Evolutionary conservation across 2,329 filamentous ascomycete species (phyloP), one percentile per base, ranked within the genome.

Genomic region (Dryadomyces quercivorus): DNA sequence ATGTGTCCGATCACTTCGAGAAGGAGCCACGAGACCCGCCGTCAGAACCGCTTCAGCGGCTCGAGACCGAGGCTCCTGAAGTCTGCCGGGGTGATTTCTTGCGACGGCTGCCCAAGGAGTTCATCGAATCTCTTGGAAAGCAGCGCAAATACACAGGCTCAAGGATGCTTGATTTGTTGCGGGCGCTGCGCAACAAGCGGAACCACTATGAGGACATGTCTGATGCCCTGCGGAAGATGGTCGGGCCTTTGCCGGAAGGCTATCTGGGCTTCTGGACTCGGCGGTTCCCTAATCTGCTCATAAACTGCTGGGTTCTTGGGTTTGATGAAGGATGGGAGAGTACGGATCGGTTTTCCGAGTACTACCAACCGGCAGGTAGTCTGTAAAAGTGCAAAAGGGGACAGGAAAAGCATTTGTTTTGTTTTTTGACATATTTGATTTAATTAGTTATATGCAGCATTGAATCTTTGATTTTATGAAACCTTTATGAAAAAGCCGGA

Each of bases 171-270:
- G 93, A 98, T 69, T 75, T 98, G 21, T 72, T 98, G 20, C 80
- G 93, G 1, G 93, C 92, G 1, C 73, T 98, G 55, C 78, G 93
- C 22, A 98, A 98, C 70, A 98, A 98, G 78, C 88, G 87, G 63
- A 95, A 97, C 60, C 93, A 98, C 66, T 98, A 96, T 66, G 91
- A 95, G 64, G 93, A 98, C 67, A 92, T 98, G 88, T 79, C 87
- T 7, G 86, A 91, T 15, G 72, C 81, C 50, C 78, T 95, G 59
- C 92, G 78, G 63, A 73, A 72, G 57, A 66, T 69, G 34, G 87
- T 95, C 0, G 90, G 89, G 0, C 71, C 82, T 9, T 65, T 92
- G 56, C 86, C 89, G 0, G 84, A 89, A 15, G 88, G 88, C 0
- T 96, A 95, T 64, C 72, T 95, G 47, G 75, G 75, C 12, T 95